These are phyloP conservation scores for Naganishia kalamii DNA, from an alignment of 768 basidiomycete genomes.

Conservation along the genomic window DNA sequence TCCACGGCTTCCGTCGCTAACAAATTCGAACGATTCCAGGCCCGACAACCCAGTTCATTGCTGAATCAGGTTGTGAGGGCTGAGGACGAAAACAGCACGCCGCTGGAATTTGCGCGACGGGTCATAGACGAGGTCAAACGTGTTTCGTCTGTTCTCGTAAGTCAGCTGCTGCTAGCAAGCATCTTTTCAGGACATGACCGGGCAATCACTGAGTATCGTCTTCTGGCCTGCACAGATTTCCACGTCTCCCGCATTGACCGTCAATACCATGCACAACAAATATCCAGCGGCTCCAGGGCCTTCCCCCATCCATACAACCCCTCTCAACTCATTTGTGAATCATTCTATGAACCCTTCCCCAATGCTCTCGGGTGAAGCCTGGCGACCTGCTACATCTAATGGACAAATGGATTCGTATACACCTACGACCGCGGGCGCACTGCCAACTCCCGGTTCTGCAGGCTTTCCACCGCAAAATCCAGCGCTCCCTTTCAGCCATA, in stretches of 20 bases:
- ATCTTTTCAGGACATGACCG: background rate
- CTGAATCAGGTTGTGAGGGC: background rate
- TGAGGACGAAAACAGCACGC: background rate
- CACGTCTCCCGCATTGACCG: background rate
- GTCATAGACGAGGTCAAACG: constrained; percentile 8
- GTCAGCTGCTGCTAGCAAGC: background rate
- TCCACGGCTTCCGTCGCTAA: background rate
- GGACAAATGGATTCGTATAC: constrained; percentile 10
- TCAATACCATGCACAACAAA: background rate
- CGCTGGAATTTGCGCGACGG: background rate
- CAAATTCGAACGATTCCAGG: background rate
- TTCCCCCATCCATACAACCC: background rate
- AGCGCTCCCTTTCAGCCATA: background rate
- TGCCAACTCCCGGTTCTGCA: background rate
- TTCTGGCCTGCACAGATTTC: background rate
- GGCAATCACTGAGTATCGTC: background rate
- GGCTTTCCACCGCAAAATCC: background rate
- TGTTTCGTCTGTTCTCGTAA: background rate
- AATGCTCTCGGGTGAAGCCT: constrained; percentile 5
- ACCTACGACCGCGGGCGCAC: background rate
- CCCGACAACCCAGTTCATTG: background rate
- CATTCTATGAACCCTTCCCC: constrained; percentile 5
- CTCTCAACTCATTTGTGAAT: constrained; percentile 7
- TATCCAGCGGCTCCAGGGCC: constrained; percentile 7
- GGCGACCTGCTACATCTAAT: constrained; percentile 1